phyloP scores from a whole-genome alignment of 805 yeast genomes.

The Hagleromyces aurorensis region DNA sequence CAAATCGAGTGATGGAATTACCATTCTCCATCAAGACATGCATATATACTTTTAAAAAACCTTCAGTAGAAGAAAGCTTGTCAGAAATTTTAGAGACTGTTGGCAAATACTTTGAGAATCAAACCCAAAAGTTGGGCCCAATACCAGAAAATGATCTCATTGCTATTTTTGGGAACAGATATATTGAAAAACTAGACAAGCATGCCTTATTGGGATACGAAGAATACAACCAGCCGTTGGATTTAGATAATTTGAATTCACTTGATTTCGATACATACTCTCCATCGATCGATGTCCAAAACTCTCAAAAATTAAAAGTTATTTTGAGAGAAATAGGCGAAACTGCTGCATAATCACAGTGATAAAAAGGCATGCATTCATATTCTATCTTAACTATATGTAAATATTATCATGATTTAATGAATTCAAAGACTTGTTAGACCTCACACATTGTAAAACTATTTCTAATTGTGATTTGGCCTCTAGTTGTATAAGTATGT shows the following conservation, averaged over 20 bases:
- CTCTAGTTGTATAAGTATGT: no score
- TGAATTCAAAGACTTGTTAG: no score
- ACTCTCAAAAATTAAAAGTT: constrained; percentile 6
- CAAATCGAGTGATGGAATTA: no score
- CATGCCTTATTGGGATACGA: constrained; percentile 1
- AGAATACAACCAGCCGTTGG: background rate
- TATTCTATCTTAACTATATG: no score
- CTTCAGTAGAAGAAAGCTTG: constrained; percentile 5
- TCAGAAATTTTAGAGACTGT: constrained; percentile 6
- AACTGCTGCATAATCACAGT: background rate
- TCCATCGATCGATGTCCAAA: constrained; percentile 8
- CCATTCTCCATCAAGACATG: constrained; percentile 9
- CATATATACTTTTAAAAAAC: no score
- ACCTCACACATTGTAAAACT: no score
- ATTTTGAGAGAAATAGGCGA: constrained; percentile 3
- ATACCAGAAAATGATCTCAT: constrained; percentile 3
- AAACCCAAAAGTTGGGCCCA: background rate
- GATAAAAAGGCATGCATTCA: no score
- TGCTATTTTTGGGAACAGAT: constrained; percentile 7
- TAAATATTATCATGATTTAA: no score
- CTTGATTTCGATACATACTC: constrained; percentile 1
- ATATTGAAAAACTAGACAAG: constrained; percentile 3
- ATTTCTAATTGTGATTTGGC: no score
- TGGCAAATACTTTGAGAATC: constrained; percentile 3
- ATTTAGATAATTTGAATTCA: background rate